A percentile compares a stretch with the other conserved stretches of the same genome.
These are phyloP conservation scores for Aureobasidium sp. DNA, from an alignment of 2,329 filamentous ascomycete genomes.

Conservation along the genomic window DNA sequence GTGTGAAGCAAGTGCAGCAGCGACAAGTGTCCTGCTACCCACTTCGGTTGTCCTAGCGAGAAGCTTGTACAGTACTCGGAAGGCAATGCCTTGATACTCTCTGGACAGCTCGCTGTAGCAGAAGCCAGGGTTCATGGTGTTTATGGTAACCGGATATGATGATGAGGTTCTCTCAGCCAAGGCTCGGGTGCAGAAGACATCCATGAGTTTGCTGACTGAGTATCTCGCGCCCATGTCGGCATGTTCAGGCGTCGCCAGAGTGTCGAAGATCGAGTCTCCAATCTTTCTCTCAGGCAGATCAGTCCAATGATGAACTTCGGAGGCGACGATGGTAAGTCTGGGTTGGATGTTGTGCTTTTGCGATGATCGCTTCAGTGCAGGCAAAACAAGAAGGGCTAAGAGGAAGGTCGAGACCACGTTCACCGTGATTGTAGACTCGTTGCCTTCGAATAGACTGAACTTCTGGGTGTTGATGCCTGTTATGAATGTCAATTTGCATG, in stretches of 20 bases:
- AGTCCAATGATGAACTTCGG: constrained; percentile 37
- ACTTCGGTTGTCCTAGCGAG: constrained; percentile 34
- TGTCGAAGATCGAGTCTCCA: constrained; percentile 28
- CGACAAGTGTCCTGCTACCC: constrained; percentile 35
- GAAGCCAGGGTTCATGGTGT: constrained; percentile 47
- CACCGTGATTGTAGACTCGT: constrained; percentile 45
- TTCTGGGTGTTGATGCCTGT: constrained; percentile 31
- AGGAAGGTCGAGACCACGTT: constrained; percentile 50
- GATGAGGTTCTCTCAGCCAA: constrained; percentile 28
- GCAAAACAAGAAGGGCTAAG: constrained; percentile 44
- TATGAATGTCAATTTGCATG: too few species aligned
- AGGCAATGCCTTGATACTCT: constrained; percentile 24
- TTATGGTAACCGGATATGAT: constrained; percentile 38
- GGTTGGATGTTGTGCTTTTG: constrained; percentile 29
- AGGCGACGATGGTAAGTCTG: constrained; percentile 33
- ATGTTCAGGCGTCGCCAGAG: constrained; percentile 30
- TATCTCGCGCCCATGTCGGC: constrained; percentile 39
- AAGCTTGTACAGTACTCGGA: constrained; percentile 24
- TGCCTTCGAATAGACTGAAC: constrained; percentile 34
- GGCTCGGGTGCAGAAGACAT: constrained; percentile 39
- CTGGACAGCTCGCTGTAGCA: constrained; percentile 43
- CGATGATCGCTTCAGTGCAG: constrained; percentile 42
- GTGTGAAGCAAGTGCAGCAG: constrained; percentile 29
- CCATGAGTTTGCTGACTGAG: constrained; percentile 41
- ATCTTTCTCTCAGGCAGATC: constrained; percentile 32